Percentiles rank a stretch among this genome's conserved stretches.
phyloP scores from a whole-genome alignment of 2,329 filamentous ascomycete species.

The Blumeriella jaapii region DNA sequence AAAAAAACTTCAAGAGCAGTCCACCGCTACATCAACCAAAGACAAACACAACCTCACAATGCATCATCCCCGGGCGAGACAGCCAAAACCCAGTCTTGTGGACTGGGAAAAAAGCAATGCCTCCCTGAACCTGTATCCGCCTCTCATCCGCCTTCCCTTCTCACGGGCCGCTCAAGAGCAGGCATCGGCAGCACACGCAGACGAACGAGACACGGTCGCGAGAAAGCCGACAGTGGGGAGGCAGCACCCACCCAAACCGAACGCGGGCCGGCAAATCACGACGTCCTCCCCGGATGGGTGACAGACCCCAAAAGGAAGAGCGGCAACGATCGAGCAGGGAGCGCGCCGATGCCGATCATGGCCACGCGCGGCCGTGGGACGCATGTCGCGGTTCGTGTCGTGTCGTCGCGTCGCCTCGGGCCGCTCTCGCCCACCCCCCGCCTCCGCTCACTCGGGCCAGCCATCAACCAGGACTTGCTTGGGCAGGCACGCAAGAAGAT shows the following conservation, averaged over 20 bases:
- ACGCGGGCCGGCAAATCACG: too few relatives aligned
- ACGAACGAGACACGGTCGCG: neutral
- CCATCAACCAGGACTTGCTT: constrained; percentile 2
- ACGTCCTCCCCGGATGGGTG: too few relatives aligned
- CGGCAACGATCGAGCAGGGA: too few relatives aligned
- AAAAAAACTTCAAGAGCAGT: neutral
- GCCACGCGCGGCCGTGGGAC: too few relatives aligned
- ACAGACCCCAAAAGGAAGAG: too few relatives aligned
- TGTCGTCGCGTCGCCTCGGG: too few relatives aligned
- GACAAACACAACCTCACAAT: constrained; percentile 3
- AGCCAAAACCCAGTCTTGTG: constrained; percentile 21
- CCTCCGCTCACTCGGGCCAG: too few relatives aligned
- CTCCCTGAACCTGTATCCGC: constrained; percentile 26
- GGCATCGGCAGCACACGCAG: constrained; percentile 6
- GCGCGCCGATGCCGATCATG: too few relatives aligned
- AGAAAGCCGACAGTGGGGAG: too few relatives aligned
- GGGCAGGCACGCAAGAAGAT: constrained; percentile 1
- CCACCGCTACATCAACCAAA: constrained; percentile 1
- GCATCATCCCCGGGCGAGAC: constrained; percentile 15
- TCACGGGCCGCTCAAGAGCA: constrained; percentile 21
- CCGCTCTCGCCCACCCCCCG: too few relatives aligned
- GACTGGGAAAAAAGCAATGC: constrained; percentile 35
- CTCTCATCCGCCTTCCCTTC: constrained; percentile 3
- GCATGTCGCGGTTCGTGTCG: too few relatives aligned
- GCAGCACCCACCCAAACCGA: too few relatives aligned